Evolutionary conservation across 441 rosid genomes (phyloP).

Genomic region (Breynia disticha): DNA sequence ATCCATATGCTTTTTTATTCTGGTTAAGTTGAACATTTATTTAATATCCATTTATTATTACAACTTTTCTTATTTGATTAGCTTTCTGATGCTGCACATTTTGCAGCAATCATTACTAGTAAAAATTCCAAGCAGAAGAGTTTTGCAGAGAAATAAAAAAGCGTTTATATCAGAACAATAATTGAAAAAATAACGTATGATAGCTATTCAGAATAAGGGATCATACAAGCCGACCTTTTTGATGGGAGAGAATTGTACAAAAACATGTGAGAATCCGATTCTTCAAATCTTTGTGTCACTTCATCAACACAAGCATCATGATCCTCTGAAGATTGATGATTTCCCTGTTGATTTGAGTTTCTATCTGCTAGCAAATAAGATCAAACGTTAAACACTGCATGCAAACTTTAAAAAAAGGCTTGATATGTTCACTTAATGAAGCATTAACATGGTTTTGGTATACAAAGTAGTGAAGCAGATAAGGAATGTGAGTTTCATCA

Average conservation of each 20-base stretch:
- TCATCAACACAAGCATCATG: constrained; percentile 33
- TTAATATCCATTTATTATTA: too few species aligned
- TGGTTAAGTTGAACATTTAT: too few species aligned
- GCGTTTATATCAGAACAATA: too few species aligned
- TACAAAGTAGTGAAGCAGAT: constrained; percentile 2
- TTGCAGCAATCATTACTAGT: too few species aligned
- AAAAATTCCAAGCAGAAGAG: too few species aligned
- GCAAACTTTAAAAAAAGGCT: background rate
- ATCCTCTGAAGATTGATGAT: constrained; percentile 32
- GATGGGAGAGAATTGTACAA: constrained; percentile 19
- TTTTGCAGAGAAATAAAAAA: too few species aligned
- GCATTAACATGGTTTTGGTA: constrained; percentile 4
- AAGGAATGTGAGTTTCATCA: constrained; percentile 19
- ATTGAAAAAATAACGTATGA: background rate
- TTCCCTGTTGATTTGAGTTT: constrained; percentile 23
- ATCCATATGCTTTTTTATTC: too few species aligned
- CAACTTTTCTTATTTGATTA: too few species aligned
- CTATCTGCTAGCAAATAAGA: constrained; percentile 29
- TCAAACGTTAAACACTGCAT: background rate
- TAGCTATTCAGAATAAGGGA: constrained; percentile 13
- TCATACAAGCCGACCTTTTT: constrained; percentile 39
- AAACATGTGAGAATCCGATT: constrained; percentile 33
- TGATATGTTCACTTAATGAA: background rate
- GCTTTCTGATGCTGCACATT: too few species aligned
- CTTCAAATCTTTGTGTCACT: constrained; percentile 21